Base-by-base conservation (phyloP, 148 eudicot species). In the Tetragonia tetragonoides region DNA sequence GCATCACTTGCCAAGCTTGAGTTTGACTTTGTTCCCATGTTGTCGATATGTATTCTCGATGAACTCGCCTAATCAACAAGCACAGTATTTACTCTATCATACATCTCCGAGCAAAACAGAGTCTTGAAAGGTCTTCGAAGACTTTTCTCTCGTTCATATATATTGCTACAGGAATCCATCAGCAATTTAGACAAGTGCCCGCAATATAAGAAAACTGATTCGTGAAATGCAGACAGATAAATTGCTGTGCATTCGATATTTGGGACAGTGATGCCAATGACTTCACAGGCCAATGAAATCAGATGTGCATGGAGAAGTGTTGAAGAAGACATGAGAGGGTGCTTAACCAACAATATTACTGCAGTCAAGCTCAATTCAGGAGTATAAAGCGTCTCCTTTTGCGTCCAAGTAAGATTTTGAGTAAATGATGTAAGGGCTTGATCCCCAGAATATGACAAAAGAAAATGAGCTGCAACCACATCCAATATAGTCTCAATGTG, bases 281-380 rank as follows among this genome's bases (percentile, higher is more conserved):
- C 87, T 71, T 90, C 91, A 68, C 93, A 87, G 74, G 84, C 85
- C 75, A 94, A 81, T 72, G 88, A 89, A 73, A 92, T 60, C 66
- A 94, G 39, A 87, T 94, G 93, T 18, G 93, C 91, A 70, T 82
- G 88, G 20, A 94, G 66, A 79, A 88, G 78, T 75, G 80, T 81
- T 72, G 98, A 97, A 60, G 87, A 79, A 77, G 88, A 84, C 77
- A 75, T 75, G 78, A 85, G 66, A 77, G 95, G 93, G 81, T 86
- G 86, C 59, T 80, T 83, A 74, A 94, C 87, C 78, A 92, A 86
- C 46, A 86, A 85, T 62, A 80, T 73, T 37, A 89, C 87, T 73
- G 91, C 87, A 79, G 77, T 69, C 37, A 86, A 74, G 78, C 95
- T 84, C 67, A 94, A 21, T 81, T 90, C 90, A 69, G 89, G 84